A percentile compares a stretch with the other conserved stretches of the same genome.
Conservation (phyloP, 495 filamentous ascomycete species). For the Aspergillus baeticus region DNA sequence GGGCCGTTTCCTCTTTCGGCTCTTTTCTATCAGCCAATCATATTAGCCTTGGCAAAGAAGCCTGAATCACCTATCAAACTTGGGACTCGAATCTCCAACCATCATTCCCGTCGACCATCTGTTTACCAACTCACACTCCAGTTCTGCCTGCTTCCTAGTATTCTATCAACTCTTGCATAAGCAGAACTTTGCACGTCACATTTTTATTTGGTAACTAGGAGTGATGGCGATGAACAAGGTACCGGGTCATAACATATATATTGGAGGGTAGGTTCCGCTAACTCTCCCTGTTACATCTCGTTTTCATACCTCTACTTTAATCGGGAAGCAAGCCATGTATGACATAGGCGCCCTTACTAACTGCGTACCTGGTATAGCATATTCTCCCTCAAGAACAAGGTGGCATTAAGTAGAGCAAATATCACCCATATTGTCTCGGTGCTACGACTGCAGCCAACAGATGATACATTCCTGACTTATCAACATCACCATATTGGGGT, state of each 20-base stretch:
- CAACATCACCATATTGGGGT: slow-evolving; percentile 77
- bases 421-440: slow-evolving; percentile 94
- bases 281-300: not conserved
- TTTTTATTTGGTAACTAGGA: not conserved
- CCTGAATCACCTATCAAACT: not conserved
- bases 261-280: slow-evolving; percentile 70
- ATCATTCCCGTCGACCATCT: not conserved
- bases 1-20: slow-evolving; percentile 2
- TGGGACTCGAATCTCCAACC: not conserved
- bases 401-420: slow-evolving; percentile 63
- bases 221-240: slow-evolving; percentile 52
- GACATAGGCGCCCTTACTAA: not conserved
- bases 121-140: not conserved
- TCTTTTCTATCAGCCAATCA: not conserved
- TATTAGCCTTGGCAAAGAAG: not conserved
- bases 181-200: too few relatives aligned
- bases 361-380: slow-evolving; percentile 50
- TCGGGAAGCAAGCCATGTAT: not conserved
- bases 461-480: slow-evolving; percentile 42
- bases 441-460: slow-evolving; percentile 55
- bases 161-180: not conserved
- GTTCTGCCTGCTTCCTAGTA: not conserved
- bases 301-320: not conserved
- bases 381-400: slow-evolving; percentile 68
- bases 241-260: slow-evolving; percentile 72